Base-by-base conservation (phyloP, 2,329 filamentous ascomycete genomes). In the Colletotrichum filicis region DNA sequence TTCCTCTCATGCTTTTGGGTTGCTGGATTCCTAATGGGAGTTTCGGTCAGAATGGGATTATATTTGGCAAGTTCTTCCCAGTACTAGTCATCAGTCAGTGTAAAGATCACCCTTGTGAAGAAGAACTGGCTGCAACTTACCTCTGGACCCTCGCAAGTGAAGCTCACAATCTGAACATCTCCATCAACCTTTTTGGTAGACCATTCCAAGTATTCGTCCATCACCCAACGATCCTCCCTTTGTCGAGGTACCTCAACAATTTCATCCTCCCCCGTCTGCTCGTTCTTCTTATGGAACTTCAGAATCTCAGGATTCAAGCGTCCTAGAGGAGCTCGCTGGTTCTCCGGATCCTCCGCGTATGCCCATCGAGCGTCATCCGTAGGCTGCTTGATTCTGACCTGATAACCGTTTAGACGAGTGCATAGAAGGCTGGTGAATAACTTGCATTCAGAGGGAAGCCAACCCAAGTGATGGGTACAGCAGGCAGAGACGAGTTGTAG, bases 81-180 rank as follows among this genome's bases (percentile, higher is more conserved):
- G 14, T 62, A 62, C 59, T 62, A 22, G n/a, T 19, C 46, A 24
- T 26, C 5, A 49, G 22, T 53, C 49, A 53, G 19, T 53, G 5
- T 9, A 4, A 24, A 9, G 4, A n/a, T 53, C n/a, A 5, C 14
- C 1, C 12, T 14, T 16, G 14, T 42, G 8, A 16, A 53, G n/a
- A 53, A 53, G n/a, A 11, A 53, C 7, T 11, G 19, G n/a, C 9
- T 53, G 14, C 24, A 8, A 28, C 37, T 12, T 62, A 62, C 59
- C 37, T 62, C 59, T 3, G 35, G 59, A 28, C 59, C 59, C 22
- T 62, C 59, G 37, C 59, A 62, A 14, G 59, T 62, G 59, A 62
- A 62, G 22, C n/a, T 62, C 19, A 62, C 59, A 28, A n/a, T 49
- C 26, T 62, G 11, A n/a, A 49, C 37, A 49, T 62, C 59, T 5